phyloP scores from a whole-genome alignment of 345 rosid genomes.

The Fremontodendron californicum region DNA sequence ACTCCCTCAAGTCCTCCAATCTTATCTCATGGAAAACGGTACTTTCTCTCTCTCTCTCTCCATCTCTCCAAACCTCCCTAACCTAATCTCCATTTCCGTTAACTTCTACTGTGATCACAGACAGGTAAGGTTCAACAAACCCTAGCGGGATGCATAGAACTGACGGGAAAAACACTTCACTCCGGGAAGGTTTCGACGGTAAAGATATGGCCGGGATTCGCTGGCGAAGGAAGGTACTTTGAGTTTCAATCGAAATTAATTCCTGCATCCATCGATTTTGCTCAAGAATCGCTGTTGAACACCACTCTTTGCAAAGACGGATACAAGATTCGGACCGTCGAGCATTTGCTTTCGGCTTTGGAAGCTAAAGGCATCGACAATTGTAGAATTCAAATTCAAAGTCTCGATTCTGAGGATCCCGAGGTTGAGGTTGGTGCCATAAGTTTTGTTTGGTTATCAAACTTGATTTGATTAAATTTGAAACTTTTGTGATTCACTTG shows the following conservation, averaged over 20 bases:
- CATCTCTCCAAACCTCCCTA: conserved; percentile 3
- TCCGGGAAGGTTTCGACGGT: conserved; percentile 66
- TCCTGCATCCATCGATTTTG: conserved; percentile 63
- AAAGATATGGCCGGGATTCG: conserved; percentile 53
- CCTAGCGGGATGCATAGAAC: conserved; percentile 50
- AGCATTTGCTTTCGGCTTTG: conserved; percentile 85
- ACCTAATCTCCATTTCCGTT: background rate
- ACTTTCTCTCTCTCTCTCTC: conserved; percentile 16
- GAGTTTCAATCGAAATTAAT: conserved; percentile 43
- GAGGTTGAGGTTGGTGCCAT: conserved; percentile 53
- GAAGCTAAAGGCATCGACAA: conserved; percentile 78
- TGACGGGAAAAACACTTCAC: conserved; percentile 55
- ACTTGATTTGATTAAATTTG: background rate
- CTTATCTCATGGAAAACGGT: conserved; percentile 58
- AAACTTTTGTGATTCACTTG: background rate
- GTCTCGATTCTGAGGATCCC: conserved; percentile 25
- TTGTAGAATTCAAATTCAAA: conserved; percentile 58
- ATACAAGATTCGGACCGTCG: conserved; percentile 57
- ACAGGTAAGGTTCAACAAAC: conserved; percentile 75
- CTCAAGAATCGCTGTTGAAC: conserved; percentile 59
- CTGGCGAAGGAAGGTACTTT: conserved; percentile 73
- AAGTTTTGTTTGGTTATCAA: background rate
- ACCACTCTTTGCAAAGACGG: conserved; percentile 64
- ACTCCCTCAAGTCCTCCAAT: conserved; percentile 41
- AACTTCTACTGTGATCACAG: conserved; percentile 27